Evolutionary conservation across 1,284 basidiomycete species (phyloP).

Genomic region (Agaricales sp.): DNA sequence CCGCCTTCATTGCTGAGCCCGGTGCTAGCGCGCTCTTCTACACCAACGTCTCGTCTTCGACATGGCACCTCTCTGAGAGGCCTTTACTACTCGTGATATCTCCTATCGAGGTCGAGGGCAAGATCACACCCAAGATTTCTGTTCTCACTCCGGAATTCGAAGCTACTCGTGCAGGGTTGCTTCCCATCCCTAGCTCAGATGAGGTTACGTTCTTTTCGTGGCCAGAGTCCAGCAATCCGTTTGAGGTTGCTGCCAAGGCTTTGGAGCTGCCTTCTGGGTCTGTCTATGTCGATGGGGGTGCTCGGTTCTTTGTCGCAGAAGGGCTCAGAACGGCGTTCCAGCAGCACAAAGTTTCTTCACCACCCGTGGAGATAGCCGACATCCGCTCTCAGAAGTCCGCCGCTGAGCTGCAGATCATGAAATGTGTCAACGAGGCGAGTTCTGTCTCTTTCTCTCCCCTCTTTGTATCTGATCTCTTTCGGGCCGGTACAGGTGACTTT

Average conservation of each 20-base stretch:
- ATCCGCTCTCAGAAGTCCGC: slow-evolving; percentile 67
- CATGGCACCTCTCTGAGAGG: slow-evolving; percentile 70
- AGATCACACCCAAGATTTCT: slow-evolving; percentile 33
- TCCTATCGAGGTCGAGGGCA: slow-evolving; percentile 22
- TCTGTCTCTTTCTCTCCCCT: not conserved
- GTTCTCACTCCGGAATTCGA: slow-evolving; percentile 76
- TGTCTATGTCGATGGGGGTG: slow-evolving; percentile 54
- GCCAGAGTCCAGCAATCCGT: slow-evolving; percentile 69
- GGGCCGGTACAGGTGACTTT: slow-evolving; percentile 49
- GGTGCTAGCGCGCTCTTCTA: slow-evolving; percentile 65
- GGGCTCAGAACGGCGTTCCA: slow-evolving; percentile 41
- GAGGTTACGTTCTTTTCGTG: slow-evolving; percentile 52
- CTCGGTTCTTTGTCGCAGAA: slow-evolving; percentile 52
- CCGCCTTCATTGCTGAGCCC: slow-evolving; percentile 68
- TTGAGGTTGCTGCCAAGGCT: slow-evolving; percentile 37
- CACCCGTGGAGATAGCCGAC: slow-evolving; percentile 43
- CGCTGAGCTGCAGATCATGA: slow-evolving; percentile 62
- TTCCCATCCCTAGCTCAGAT: slow-evolving; percentile 38
- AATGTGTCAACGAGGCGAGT: slow-evolving; percentile 71
- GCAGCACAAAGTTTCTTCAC: slow-evolving; percentile 26
- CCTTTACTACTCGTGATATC: slow-evolving; percentile 64
- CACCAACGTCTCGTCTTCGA: slow-evolving; percentile 49
- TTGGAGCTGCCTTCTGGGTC: slow-evolving; percentile 24
- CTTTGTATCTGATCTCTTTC: slow-evolving; percentile 5
- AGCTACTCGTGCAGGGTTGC: slow-evolving; percentile 51